Evolutionary conservation across 345 rosid species (phyloP), one percentile per base, ranked within the genome.

Genomic region (Brassica cretica): DNA sequence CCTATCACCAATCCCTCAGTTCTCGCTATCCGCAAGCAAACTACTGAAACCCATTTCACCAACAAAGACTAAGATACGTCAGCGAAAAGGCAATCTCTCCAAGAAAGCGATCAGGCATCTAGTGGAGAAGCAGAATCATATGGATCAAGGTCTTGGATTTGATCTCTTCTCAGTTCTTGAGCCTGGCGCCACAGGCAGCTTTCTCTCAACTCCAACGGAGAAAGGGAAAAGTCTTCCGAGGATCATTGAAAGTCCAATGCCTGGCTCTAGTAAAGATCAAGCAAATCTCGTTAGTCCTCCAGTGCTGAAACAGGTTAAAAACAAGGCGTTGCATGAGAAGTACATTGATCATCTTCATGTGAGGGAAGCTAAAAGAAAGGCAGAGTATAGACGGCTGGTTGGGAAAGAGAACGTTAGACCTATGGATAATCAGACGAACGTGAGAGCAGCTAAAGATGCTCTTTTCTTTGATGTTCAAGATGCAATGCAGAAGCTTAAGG

Each of bases 311-410:
- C 91, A 44, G 78, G 86, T 90, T 0, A 86, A 89, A 72, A 90
- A 89, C 84, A 86, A 68, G 68, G 89, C 87, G 12, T 84, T 91
- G 80, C 97, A 92, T 82, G 97, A 94, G 83, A 90, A 85, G 81
- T 90, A 91, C 72, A 89, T 90, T 6, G 94, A 92, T 75, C 90
- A 84, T 61, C 84, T 91, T 44, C 93, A 89, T 76, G 41, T 37
- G 64, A 87, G 98, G 83, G 98, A 94, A 69, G 96, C 93, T 49
- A 90, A 86, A 84, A 84, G 98, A 84, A 88, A 83, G 76, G 82
- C 87, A 3, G 87, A 77, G 46, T 71, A 73, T 59, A 75, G 37
- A 51, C 72, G 80, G 29, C 12, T 72, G 46, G 15, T 63, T 0
- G 83, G 87, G 25, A 84, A 89, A 83, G 93, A 90, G 82, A 87